These are phyloP conservation scores for Lachnellula occidentalis DNA, from an alignment of 2,329 filamentous ascomycete species.

Conservation along the genomic window DNA sequence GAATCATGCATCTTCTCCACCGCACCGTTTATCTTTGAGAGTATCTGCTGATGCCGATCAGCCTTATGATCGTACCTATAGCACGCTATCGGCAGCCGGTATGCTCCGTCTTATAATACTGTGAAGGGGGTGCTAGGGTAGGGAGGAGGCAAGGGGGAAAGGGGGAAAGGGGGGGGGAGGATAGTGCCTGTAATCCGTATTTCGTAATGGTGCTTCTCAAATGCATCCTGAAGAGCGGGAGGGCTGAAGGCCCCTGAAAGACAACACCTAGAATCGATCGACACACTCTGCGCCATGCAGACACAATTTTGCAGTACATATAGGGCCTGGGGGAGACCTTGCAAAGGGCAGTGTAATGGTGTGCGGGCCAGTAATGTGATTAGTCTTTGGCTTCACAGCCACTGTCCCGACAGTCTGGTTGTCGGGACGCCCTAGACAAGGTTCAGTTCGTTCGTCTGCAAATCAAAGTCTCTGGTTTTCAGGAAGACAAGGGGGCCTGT, in stretches of 20 bases:
- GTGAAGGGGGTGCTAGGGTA: too few species aligned
- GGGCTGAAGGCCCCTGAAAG: too few species aligned
- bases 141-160: too few species aligned
- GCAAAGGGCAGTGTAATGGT: not conserved
- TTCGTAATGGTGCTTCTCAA: too few species aligned
- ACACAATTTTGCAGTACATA: not conserved
- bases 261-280: too few species aligned
- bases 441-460: not conserved
- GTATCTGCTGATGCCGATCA: not conserved
- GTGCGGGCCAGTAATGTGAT: conserved; percentile 7
- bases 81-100: too few species aligned
- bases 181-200: too few species aligned
- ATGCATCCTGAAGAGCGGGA: too few species aligned
- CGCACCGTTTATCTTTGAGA: not conserved
- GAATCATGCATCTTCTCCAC: not conserved
- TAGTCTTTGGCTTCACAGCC: conserved; percentile 1
- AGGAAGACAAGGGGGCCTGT: not conserved
- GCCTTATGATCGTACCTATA: not conserved
- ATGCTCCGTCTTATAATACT: too few species aligned
- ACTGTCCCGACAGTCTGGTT: conserved; percentile 14
- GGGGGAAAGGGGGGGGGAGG: too few species aligned
- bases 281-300: not conserved
- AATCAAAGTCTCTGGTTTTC: not conserved
- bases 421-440: conserved; percentile 4
- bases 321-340: too few species aligned